Evolutionary conservation across 306 rosid species (phyloP), one percentile per base, ranked within the genome.

Genomic region (Dalbergia cultrata): DNA sequence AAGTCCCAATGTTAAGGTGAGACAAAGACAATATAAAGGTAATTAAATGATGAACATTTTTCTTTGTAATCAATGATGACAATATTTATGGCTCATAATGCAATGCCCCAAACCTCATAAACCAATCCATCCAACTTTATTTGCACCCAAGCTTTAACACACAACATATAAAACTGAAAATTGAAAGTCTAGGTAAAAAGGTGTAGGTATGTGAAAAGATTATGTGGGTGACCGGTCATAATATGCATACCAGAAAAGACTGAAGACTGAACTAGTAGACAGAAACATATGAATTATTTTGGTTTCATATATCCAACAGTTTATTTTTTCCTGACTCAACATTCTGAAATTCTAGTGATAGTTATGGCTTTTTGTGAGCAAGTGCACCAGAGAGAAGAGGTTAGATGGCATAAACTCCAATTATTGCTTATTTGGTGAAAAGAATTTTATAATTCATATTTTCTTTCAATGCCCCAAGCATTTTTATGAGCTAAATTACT

Each of bases 1-100:
- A 80, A 41, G 77, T 53, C 57, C 47, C 18, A 34, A 50, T 66
- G 78, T 86, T 39, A 86, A 70, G 60, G 58, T 17, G 7, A 21
- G 11, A 75, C 22, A 68, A n/a, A 81, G 37, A 67, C 43, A 76
- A 67, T 33, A 76, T 31, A 12, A 62, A 41, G 26, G 43, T 49
- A 50, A 58, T 39, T 44, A 72, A 47, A 67, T 49, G 41, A 37
- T 37, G 41, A 37, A 37, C 33, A 44, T 44, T 44, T 44, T 54
- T 67, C 6, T 26, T 44, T 53, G 74, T 52, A 3, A 70, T 68
- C 37, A 52, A 35, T 39, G 52, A 61, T 75, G 67, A 11, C 52
- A 35, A 49, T 8, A 35, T 44, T 26, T 65, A 43, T 21, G 6
- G 53, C 35, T 81, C 39, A 60, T 67, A 65, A 31, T 56, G 70